Evolutionary conservation across 2,329 filamentous ascomycete species (phyloP), one percentile per base, ranked within the genome.

Genomic region (Fusarium chaquense): DNA sequence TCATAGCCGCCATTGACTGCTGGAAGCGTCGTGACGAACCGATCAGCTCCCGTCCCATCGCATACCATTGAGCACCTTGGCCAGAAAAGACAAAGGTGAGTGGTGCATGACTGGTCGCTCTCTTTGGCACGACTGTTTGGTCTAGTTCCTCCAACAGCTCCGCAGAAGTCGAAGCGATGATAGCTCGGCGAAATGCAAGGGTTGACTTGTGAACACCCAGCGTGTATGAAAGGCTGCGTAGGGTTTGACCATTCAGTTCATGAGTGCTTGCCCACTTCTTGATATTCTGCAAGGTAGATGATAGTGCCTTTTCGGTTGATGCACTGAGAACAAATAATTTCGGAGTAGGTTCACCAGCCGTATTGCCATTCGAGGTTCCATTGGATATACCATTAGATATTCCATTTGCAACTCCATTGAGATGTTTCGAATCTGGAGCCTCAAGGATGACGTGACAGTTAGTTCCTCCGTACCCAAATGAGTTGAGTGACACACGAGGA

Each of bases 371-470:
- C 1, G 11, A 7, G 8, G 22, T 22, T 36, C 18, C 32, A 4
- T n/a, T 24, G 3, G 13, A 18, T 57, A 1, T 22, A 30, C 18
- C 32, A 4, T n/a, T 24, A 2, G 13, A 18, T 57, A 1, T 24
- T 10, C 56, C 32, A 30, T 59, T 59, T 2, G 3, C 11, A 6
- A 11, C n/a, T 2, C 24, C 40, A 10, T 40, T 45, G 2, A 33
- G 24, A 0, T 13, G 10, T 18, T 33, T 26, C 6, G 20, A 4
- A 5, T 9, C 26, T 15, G 40, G 26, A 6, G 40, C 40, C 13
- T 59, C 32, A 32, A 59, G 56, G 4, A 59, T 57, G 6, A 59
- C 56, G 5, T 59, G 56, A 2, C 56, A 59, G n/a, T 59, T 59
- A 4, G 56, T 57, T 18, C 56, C 56, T 33, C 56, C 56, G 18